Conservation (phyloP, 192 early-diverging fungal genomes). For the Entomortierella chlamydospora region DNA sequence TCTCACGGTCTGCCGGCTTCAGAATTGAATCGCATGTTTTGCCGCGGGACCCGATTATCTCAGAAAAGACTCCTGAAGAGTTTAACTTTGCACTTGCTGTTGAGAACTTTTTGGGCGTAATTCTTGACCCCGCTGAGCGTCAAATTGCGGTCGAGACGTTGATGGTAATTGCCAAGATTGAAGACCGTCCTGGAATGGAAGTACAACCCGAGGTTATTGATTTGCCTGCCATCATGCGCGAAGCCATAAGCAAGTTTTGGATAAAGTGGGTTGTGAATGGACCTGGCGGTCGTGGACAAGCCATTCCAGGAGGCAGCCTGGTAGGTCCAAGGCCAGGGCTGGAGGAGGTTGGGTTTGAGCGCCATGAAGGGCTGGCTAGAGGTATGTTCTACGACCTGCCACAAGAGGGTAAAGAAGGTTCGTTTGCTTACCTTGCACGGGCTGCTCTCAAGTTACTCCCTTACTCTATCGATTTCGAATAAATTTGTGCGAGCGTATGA, state of each 20-base stretch:
- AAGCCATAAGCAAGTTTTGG: conserved; percentile 78
- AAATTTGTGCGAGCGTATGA: background rate
- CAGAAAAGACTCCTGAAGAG: conserved; percentile 85
- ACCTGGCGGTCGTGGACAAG: conserved; percentile 33
- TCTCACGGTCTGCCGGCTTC: conserved; percentile 71
- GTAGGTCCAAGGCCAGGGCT: background rate
- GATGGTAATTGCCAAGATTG: conserved; percentile 72
- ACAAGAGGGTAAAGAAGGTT: conserved; percentile 71
- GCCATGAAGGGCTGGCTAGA: conserved; percentile 71
- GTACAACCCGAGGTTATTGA: conserved; percentile 64
- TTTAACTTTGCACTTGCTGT: conserved; percentile 87
- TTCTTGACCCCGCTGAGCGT: conserved; percentile 82
- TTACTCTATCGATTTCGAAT: conserved; percentile 54
- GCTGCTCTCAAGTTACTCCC: conserved; percentile 58
- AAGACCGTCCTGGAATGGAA: conserved; percentile 69
- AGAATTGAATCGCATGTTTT: conserved; percentile 68
- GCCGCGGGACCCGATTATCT: conserved; percentile 81
- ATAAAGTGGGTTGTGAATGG: conserved; percentile 70
- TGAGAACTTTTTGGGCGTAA: conserved; percentile 77
- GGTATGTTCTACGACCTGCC: conserved; percentile 86
- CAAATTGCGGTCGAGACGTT: conserved; percentile 81
- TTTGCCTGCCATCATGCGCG: conserved; percentile 70
- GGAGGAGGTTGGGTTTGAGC: conserved; percentile 66
- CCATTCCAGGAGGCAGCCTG: conserved; percentile 12
- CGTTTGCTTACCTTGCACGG: conserved; percentile 70